Conservation (phyloP, 495 filamentous ascomycete genomes). For the Tuber melanosporum region DNA sequence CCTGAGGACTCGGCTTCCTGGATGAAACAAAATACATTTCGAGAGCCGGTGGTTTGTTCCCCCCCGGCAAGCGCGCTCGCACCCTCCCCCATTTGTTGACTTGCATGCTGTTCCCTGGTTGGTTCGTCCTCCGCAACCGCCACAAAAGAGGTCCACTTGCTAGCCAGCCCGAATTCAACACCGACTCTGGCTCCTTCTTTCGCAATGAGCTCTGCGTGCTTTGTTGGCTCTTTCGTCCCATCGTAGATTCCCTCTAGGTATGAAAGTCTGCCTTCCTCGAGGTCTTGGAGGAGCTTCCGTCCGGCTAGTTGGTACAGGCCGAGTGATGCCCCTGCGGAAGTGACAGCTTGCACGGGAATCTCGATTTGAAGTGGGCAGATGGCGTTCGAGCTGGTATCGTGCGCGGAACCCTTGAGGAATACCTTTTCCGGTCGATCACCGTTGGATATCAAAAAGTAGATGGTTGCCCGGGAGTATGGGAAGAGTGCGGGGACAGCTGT, state of each 20-base stretch:
- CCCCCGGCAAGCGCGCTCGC: not conserved
- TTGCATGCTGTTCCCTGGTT: not conserved
- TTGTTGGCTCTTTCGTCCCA: constrained; percentile 47
- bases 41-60: not conserved
- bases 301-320: constrained; percentile 62
- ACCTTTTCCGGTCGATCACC: constrained; percentile 49
- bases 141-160: constrained; percentile 66
- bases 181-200: constrained; percentile 60
- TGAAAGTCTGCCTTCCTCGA: constrained; percentile 59
- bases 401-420: constrained; percentile 47
- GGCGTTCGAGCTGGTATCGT: constrained; percentile 46
- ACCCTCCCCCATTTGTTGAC: not conserved
- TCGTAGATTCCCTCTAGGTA: constrained; percentile 49
- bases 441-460: constrained; percentile 58
- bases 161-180: constrained; percentile 57
- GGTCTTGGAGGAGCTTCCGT: constrained; percentile 58
- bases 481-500: constrained; percentile 57
- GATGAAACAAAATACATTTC: not conserved
- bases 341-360: constrained; percentile 54
- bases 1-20: no score
- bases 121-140: constrained; percentile 51
- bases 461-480: constrained; percentile 55
- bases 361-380: constrained; percentile 54
- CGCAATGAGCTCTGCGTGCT: constrained; percentile 52
- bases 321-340: constrained; percentile 41